Evolutionary conservation across 768 basidiomycete species (phyloP).

Genomic region (Hirschioporus abietinus): DNA sequence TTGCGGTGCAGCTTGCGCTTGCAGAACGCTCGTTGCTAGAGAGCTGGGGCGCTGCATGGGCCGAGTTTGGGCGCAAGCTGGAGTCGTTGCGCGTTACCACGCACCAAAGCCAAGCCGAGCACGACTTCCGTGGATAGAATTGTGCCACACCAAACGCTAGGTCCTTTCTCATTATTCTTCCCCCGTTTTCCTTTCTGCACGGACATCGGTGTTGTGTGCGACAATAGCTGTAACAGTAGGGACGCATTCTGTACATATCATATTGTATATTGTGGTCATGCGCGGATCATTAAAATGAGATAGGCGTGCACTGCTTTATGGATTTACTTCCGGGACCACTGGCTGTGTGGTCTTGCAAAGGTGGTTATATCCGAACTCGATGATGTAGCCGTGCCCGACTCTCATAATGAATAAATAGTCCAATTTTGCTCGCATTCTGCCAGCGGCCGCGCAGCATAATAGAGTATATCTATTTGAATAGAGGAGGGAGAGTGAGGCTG

Average conservation of each 20-base stretch:
- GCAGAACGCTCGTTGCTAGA: constrained; percentile 1
- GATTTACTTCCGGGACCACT: neutral
- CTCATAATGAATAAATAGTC: no score
- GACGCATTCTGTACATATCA: neutral
- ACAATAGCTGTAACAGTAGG: no score
- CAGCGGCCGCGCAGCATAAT: neutral
- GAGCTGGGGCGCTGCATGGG: neutral
- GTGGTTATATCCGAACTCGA: no score
- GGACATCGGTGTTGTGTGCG: no score
- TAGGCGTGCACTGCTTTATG: neutral
- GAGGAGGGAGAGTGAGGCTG: neutral
- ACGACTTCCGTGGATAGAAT: neutral
- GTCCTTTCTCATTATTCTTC: no score
- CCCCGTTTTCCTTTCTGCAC: no score
- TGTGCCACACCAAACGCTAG: no score
- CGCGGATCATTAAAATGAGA: neutral
- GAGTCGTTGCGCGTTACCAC: neutral
- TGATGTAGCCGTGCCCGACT: no score
- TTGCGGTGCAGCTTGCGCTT: neutral
- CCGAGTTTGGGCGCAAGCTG: neutral
- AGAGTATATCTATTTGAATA: neutral
- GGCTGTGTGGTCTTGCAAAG: no score
- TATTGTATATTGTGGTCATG: neutral
- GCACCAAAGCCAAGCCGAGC: neutral
- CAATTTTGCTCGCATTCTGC: no score